A percentile compares a stretch with the other conserved stretches of the same genome.
These are phyloP conservation scores for Solidago caesia DNA, from an alignment of 129 eudicot species.

Conservation along the genomic window DNA sequence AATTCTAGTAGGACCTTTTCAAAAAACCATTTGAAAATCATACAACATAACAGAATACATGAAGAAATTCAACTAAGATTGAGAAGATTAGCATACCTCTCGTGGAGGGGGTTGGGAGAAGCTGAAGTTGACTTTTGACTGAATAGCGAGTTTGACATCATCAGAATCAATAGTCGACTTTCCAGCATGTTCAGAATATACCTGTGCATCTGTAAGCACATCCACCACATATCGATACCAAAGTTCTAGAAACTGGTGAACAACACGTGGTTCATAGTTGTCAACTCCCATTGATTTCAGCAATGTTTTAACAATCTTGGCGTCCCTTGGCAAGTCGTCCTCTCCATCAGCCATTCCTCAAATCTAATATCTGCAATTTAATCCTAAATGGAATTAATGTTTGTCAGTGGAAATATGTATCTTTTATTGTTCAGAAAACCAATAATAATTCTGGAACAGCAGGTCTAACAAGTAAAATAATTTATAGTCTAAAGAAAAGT, in stretches of 20 bases:
- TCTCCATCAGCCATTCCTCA: constrained; percentile 69
- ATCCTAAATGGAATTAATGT: background rate
- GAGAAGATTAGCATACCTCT: constrained; percentile 51
- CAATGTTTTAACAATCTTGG: constrained; percentile 80
- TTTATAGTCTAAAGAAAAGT: background rate
- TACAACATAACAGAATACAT: background rate
- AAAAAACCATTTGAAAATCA: constrained; percentile 6
- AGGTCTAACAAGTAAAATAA: background rate
- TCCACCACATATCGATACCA: constrained; percentile 89
- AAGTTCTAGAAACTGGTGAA: constrained; percentile 84
- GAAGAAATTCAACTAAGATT: background rate
- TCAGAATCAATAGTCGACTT: constrained; percentile 77
- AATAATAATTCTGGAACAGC: background rate
- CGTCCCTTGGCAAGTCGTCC: constrained; percentile 87
- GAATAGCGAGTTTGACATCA: constrained; percentile 90
- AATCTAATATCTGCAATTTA: constrained; percentile 14
- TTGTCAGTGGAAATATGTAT: background rate
- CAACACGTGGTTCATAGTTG: constrained; percentile 77
- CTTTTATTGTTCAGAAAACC: background rate
- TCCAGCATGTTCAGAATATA: constrained; percentile 84
- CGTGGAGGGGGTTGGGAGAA: constrained; percentile 96
- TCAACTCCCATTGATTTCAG: constrained; percentile 87
- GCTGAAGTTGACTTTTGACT: constrained; percentile 83
- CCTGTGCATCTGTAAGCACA: constrained; percentile 85
- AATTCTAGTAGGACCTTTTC: constrained; percentile 68